Evolutionary conservation across 495 filamentous ascomycete genomes (phyloP).

Genomic region (Daldinia caldariorum): DNA sequence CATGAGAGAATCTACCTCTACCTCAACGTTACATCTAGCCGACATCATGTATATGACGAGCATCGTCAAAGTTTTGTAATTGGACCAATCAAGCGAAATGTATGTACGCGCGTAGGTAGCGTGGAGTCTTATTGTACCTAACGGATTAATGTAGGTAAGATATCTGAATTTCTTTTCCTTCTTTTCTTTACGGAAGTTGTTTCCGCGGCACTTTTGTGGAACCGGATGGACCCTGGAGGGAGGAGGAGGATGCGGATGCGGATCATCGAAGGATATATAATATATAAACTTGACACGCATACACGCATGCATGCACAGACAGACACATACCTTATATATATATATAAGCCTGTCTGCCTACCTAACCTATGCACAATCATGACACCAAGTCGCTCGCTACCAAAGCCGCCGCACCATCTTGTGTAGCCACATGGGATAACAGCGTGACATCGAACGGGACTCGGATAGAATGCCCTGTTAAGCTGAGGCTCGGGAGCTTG

Average conservation of each 20-base stretch:
- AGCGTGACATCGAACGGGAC: neutral
- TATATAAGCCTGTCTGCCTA: neutral
- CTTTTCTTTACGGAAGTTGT: neutral
- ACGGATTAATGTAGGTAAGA: too few species aligned
- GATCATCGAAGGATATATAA: neutral
- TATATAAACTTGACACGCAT: neutral
- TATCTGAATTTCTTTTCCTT: neutral
- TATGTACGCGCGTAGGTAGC: neutral
- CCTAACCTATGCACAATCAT: neutral
- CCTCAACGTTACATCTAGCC: conserved; percentile 34
- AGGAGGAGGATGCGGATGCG: neutral
- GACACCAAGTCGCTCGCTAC: conserved; percentile 2
- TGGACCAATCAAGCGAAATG: conserved; percentile 5
- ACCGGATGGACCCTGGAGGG: neutral
- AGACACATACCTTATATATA: too few species aligned
- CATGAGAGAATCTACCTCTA: neutral
- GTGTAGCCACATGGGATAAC: conserved; percentile 8
- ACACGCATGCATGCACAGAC: too few species aligned
- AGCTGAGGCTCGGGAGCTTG: conserved; percentile 2
- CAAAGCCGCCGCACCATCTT: neutral
- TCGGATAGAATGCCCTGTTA: conserved; percentile 7
- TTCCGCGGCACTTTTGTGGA: conserved; percentile 4
- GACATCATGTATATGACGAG: conserved; percentile 2
- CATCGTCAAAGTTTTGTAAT: neutral
- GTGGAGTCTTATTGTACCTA: too few species aligned